Evolutionary conservation across 2,329 filamentous ascomycete species (phyloP).

Genomic region (Ophiostoma piceae): DNA sequence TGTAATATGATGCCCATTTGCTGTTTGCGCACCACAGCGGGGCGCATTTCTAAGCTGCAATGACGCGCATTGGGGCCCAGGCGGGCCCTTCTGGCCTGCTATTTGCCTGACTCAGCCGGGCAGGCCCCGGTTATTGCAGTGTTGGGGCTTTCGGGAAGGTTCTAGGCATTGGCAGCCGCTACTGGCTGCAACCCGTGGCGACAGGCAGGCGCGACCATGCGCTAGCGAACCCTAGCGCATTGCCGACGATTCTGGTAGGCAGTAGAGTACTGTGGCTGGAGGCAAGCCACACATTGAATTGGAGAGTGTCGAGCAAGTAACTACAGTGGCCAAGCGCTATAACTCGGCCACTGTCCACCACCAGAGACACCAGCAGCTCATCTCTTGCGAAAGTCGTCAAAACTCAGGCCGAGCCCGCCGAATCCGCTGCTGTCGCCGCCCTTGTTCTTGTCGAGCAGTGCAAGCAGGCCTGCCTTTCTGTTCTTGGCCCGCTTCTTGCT

Average conservation of each 20-base stretch:
- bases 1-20: constrained; percentile 16
- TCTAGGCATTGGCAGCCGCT: constrained; percentile 23
- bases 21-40: constrained; percentile 9
- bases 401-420: constrained; percentile 42
- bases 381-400: constrained; percentile 52
- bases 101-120: constrained; percentile 19
- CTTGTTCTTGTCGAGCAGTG: constrained; percentile 53
- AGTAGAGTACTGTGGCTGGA: neutral
- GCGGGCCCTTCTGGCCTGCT: neutral
- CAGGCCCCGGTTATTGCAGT: neutral
- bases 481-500: constrained; percentile 59
- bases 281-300: neutral
- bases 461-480: constrained; percentile 61
- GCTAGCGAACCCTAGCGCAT: neutral
- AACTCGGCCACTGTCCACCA: neutral
- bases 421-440: constrained; percentile 28
- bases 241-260: neutral
- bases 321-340: neutral
- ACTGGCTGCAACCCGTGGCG: constrained; percentile 13
- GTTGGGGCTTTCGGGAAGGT: constrained; percentile 26
- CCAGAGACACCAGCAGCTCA: constrained; percentile 10
- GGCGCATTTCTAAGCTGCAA: constrained; percentile 23
- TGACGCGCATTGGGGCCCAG: constrained; percentile 18
- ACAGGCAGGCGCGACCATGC: neutral
- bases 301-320: neutral